Evolutionary conservation across 768 basidiomycete genomes (phyloP), one percentile per base, ranked within the genome.

Genomic region (Suillus clintonianus): DNA sequence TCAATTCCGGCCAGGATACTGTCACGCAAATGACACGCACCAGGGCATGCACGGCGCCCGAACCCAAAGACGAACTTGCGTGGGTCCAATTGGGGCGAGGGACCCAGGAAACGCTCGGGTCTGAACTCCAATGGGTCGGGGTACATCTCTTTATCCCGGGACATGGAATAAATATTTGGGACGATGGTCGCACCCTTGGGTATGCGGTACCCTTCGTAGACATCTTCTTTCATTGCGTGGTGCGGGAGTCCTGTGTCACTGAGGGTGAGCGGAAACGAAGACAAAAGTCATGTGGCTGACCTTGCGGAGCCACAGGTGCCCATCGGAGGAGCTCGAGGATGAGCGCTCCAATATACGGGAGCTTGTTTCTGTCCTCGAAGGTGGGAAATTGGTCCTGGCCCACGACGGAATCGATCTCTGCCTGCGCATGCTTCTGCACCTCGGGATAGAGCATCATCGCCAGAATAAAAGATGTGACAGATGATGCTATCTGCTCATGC

Each of bases 81-180:
- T 10, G 65, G 62, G 14, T 67, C 64, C 62, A 64, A 60, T 36
- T 71, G 63, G 1, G 67, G 64, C 30, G 60, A 54, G 27, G 24
- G 43, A 15, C 27, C 59, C 15, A 85, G 73, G 68, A 78, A 77
- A 3, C 85, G 79, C 41, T 81, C 77, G 0, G 86, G 86, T 19
- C 79, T 76, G 70, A 88, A 87, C 1, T 43, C 65, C 53, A 81
- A 77, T 2, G 86, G 85, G 36, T 83, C 77, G 0, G 85, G 83
- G 67, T 84, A 86, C 2, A 72, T 24, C 4, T 48, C 48, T 22
- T 65, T 60, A 39, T 70, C 64, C 11, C 22, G 65, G 19, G 59
- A 30, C n/a, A 67, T 65, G 5, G 54, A 24, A 37, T 37, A 3
- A 17, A 55, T 15, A 36, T 24, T 55, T 7, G n/a, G 14, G 7